Conservation (phyloP, 257 asterid species). For the Solanum arcanum region DNA sequence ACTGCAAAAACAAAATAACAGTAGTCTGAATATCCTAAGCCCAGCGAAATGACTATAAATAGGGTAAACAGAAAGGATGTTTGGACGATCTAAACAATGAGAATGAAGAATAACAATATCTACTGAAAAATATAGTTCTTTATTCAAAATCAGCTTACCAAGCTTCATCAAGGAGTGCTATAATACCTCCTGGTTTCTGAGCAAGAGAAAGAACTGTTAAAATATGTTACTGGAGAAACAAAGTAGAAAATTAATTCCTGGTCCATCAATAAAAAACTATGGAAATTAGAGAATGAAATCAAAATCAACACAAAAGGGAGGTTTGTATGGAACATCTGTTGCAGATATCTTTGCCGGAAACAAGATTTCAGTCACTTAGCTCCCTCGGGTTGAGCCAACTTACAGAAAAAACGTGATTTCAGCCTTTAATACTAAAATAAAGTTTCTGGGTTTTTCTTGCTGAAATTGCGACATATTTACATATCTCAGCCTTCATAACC, state of each 20-base stretch:
- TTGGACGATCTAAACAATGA: background rate
- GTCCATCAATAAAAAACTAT: background rate
- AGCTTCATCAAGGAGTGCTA: background rate
- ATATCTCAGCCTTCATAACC: background rate
- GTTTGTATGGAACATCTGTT: background rate
- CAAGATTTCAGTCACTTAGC: background rate
- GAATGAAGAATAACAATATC: background rate
- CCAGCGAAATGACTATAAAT: background rate
- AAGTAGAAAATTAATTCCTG: background rate
- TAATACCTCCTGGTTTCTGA: background rate
- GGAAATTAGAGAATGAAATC: background rate
- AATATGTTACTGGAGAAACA: background rate
- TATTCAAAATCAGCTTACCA: background rate
- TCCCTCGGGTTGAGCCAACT: background rate
- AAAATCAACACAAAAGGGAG: background rate
- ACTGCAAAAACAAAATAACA: background rate
- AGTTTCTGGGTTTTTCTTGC: background rate
- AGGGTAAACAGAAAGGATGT: background rate
- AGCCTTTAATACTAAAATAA: background rate
- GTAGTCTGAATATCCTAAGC: background rate
- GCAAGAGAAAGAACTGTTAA: background rate
- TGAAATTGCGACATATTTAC: background rate
- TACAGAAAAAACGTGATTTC: background rate
- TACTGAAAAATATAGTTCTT: background rate
- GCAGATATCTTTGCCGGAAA: background rate